Percentiles rank a stretch among this genome's conserved stretches.
phyloP scores from a whole-genome alignment of 2,329 filamentous ascomycete species.

The Cadophora sp. region DNA sequence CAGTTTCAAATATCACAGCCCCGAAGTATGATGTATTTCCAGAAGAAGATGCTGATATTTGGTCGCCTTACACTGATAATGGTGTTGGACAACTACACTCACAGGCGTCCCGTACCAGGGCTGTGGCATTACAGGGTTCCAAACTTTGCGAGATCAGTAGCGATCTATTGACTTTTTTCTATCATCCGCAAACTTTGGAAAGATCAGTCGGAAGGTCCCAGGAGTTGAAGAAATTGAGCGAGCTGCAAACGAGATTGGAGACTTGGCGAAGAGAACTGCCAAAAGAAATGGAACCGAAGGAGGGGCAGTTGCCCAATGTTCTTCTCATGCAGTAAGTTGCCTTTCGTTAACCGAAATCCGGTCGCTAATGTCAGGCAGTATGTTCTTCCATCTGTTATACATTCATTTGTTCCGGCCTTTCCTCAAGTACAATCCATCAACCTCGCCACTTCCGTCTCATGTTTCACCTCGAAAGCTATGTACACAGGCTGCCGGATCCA shows the following conservation, averaged over 20 bases:
- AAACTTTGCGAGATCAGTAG: conserved; percentile 92
- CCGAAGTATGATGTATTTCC: conserved; percentile 92
- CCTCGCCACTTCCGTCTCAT: conserved; percentile 83
- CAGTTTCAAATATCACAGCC: conserved; percentile 79
- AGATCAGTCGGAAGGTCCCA: conserved; percentile 74
- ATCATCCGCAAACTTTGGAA: conserved; percentile 76
- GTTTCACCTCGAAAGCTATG: conserved; percentile 91
- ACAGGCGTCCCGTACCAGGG: conserved; percentile 83
- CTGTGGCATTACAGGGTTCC: conserved; percentile 81
- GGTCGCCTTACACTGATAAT: conserved; percentile 87
- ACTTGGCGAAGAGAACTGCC: conserved; percentile 87
- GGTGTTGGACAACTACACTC: conserved; percentile 75
- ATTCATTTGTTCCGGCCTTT: conserved; percentile 97
- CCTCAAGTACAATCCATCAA: conserved; percentile 82
- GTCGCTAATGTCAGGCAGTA: conserved; percentile 61
- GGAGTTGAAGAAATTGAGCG: conserved; percentile 91
- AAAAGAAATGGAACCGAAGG: conserved; percentile 85
- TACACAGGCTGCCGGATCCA: conserved; percentile 85
- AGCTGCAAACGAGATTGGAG: conserved; percentile 88
- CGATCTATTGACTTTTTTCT: conserved; percentile 88
- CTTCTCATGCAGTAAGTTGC: conserved; percentile 79
- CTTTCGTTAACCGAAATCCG: neutral
- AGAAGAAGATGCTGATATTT: conserved; percentile 81
- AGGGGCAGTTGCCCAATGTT: conserved; percentile 87
- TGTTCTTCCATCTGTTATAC: conserved; percentile 96